These are phyloP conservation scores for Tubosaeta sp. DNA, from an alignment of 768 basidiomycete species.

Conservation along the genomic window DNA sequence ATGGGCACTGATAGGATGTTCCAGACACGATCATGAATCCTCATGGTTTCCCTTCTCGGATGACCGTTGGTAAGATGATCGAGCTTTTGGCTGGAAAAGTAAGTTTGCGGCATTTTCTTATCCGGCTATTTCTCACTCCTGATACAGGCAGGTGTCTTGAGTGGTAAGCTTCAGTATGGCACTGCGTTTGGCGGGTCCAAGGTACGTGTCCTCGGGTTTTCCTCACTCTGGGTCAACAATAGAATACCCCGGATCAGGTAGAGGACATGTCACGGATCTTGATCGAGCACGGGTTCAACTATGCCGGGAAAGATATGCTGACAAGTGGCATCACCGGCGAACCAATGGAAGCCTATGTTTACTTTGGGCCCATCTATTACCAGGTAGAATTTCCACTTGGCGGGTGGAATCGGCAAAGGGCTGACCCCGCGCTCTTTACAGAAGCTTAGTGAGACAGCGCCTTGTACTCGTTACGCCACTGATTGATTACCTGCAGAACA, in stretches of 20 bases:
- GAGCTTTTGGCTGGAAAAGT: constrained; percentile 96
- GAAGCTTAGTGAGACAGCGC: constrained; percentile 80
- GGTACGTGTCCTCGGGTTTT: constrained; percentile 36
- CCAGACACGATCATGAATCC: constrained; percentile 99
- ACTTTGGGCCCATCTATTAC: constrained; percentile 98
- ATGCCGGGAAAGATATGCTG: constrained; percentile 98
- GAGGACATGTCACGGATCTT: constrained; percentile 98
- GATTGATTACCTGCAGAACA: constrained; percentile 53
- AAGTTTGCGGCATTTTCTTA: background rate
- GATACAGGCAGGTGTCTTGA: constrained; percentile 79
- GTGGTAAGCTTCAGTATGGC: constrained; percentile 87
- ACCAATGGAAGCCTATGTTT: constrained; percentile 93
- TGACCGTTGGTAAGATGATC: constrained; percentile 99
- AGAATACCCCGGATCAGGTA: constrained; percentile 55
- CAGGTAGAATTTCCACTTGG: constrained; percentile 49
- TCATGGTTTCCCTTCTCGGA: constrained; percentile 97
- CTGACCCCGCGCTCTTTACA: constrained; percentile 27
- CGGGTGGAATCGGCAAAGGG: background rate
- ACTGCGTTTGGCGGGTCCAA: constrained; percentile 98
- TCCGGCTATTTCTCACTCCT: constrained; percentile 3
- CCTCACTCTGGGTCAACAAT: constrained; percentile 6
- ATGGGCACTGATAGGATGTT: constrained; percentile 10
- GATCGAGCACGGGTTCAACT: constrained; percentile 93
- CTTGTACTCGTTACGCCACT: background rate
- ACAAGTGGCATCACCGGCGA: constrained; percentile 98